Percentiles rank a stretch among this genome's conserved stretches.
phyloP scores from a whole-genome alignment of 73 alveolate species.

The Urostyla sp. region DNA sequence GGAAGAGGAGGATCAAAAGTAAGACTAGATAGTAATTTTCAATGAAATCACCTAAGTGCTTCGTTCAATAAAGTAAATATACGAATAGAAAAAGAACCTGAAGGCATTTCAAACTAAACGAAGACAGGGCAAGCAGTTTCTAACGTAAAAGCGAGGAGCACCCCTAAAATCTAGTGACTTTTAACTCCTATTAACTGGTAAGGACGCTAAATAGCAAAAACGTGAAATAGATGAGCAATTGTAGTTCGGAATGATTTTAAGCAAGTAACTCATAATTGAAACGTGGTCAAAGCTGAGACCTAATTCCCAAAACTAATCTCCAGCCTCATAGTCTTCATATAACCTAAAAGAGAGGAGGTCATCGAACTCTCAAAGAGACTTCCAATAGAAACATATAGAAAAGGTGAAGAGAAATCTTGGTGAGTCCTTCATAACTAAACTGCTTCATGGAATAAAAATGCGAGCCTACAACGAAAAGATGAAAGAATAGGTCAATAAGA shows the following conservation, averaged over 20 bases:
- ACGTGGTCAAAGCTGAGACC: constrained; percentile 51
- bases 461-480: constrained; percentile 14
- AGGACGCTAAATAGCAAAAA: background rate
- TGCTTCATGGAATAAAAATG: constrained; percentile 8
- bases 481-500: background rate
- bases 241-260: constrained; percentile 2
- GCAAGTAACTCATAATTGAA: constrained; percentile 38
- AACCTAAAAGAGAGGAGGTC: background rate
- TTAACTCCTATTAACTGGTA: too few relatives aligned
- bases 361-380: background rate
- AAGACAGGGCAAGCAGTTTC: background rate
- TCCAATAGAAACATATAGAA: background rate
- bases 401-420: constrained; percentile 20
- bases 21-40: constrained; percentile 30
- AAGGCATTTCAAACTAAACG: background rate
- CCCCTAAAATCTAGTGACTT: background rate
- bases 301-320: too few relatives aligned
- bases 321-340: too few relatives aligned
- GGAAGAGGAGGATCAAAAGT: constrained; percentile 29
- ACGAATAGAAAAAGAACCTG: constrained; percentile 23
- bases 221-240: constrained; percentile 27
- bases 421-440: constrained; percentile 1
- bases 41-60: constrained; percentile 42
- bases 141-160: background rate
- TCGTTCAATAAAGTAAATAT: constrained; percentile 12